Base-by-base conservation (phyloP, 2,329 filamentous ascomycete genomes). In the Stachybotrys chartarum region DNA sequence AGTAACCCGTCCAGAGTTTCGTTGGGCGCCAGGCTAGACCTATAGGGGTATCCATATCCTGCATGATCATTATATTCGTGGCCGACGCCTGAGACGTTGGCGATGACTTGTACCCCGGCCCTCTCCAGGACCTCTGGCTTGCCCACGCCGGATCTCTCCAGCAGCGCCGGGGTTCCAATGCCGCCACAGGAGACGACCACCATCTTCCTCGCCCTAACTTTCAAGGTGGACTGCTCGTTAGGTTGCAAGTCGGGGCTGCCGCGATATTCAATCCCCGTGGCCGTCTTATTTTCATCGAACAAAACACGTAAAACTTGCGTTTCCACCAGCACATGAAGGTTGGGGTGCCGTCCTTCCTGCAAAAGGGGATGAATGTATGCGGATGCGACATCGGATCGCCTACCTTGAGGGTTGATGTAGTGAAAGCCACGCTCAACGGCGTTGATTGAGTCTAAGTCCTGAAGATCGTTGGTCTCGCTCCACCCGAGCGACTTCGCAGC, bases 11-110 rank as follows among this genome's bases (percentile, higher is more conserved):
- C 71, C 1, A 67, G 56, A 1, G 80, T 83, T 58, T 83, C 75
- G 7, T 72, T 64, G 1, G 74, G 68, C 0, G 64, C 63, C 0
- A 81, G 64, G 12, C 65, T 72, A 1, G 77, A 75, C 51, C 73
- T 74, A 65, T 82, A 85, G 0, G 78, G 70, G 55, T 75, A 78
- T 1, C 82, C 59, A 1, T 77, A 60, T 5, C 84, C 66, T 56
- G 84, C 75, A 6, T 63, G 50, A 18, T 52, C 50, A 3, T 42
- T 3, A 18, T 52, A 52, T 6, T 52, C 32, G 16, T 52, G 31
- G 3, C 50, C 50, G 6, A 52, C 32, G 16, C 31, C 32, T 5
- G 32, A 17, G 14, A 44, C 8, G 7, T 44, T 24, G 3, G 17
- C 30, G 3, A n/a, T 14, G 31, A 44, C 7, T 6, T 8, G 12